phyloP scores from a whole-genome alignment of 2,329 filamentous ascomycete species.

The Pseudogymnoascus sp. region DNA sequence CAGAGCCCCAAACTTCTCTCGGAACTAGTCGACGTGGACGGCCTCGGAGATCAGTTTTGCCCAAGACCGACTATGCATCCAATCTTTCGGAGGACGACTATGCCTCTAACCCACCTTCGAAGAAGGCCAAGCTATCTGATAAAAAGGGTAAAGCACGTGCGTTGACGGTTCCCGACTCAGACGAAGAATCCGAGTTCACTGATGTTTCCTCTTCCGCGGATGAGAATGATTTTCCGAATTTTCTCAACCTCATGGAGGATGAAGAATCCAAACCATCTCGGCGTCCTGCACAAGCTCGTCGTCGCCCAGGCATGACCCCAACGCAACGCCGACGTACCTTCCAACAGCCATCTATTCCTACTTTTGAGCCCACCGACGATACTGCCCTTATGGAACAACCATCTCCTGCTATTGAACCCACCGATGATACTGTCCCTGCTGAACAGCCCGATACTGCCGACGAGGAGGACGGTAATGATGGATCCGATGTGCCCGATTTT shows the following conservation, averaged over 20 bases:
- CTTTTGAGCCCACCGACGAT: constrained; percentile 26
- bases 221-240: neutral
- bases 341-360: constrained; percentile 17
- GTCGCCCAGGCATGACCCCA: neutral
- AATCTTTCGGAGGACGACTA: constrained; percentile 17
- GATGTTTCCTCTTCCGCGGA: neutral
- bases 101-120: constrained; percentile 17
- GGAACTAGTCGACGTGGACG: neutral
- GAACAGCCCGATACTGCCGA: neutral
- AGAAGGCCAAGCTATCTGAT: constrained; percentile 14
- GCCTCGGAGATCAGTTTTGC: neutral
- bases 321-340: neutral
- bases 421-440: constrained; percentile 13
- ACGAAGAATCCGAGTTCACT: constrained; percentile 12
- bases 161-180: constrained; percentile 22
- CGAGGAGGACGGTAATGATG: neutral
- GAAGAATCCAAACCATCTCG: neutral
- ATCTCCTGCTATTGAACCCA: constrained; percentile 29
- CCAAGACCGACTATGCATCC: constrained; percentile 12
- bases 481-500: constrained; percentile 13
- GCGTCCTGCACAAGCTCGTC: constrained; percentile 25
- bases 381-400: constrained; percentile 10
- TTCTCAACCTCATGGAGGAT: constrained; percentile 8
- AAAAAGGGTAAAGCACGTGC: constrained; percentile 19
- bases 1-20: neutral